Percentiles rank a stretch among this genome's conserved stretches.
phyloP scores from a whole-genome alignment of 2,329 filamentous ascomycete species.

The Biscogniauxia marginata region DNA sequence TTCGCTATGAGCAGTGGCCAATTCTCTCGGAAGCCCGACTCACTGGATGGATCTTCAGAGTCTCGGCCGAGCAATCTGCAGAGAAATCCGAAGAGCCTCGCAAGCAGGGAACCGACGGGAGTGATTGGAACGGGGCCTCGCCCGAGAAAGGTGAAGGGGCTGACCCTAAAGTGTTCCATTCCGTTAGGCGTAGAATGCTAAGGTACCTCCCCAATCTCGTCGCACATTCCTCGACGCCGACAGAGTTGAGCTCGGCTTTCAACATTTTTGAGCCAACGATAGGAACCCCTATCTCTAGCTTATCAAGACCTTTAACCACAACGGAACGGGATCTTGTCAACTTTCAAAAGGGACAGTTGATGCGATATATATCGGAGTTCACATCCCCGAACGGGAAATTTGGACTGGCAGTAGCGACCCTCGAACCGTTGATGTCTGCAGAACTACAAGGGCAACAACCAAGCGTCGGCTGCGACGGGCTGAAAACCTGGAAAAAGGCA shows the following conservation, averaged over 20 bases:
- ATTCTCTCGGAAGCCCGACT: constrained; percentile 42
- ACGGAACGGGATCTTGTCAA: constrained; percentile 40
- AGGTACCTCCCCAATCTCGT: constrained; percentile 41
- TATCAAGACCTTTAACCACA: constrained; percentile 33
- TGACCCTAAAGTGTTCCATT: constrained; percentile 7
- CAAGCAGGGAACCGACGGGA: not conserved
- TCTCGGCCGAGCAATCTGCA: constrained; percentile 1
- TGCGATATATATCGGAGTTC: constrained; percentile 43
- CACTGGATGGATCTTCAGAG: not conserved
- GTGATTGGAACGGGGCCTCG: not conserved
- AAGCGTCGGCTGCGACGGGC: constrained; percentile 23
- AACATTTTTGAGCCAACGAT: constrained; percentile 40
- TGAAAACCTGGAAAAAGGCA: constrained; percentile 52
- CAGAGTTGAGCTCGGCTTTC: constrained; percentile 37
- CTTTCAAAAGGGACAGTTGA: constrained; percentile 46
- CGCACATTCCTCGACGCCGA: constrained; percentile 34
- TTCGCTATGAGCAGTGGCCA: constrained; percentile 47
- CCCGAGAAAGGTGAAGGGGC: not conserved
- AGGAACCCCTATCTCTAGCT: constrained; percentile 39
- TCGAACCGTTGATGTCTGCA: constrained; percentile 23
- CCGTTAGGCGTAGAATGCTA: constrained; percentile 22
- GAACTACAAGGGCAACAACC: constrained; percentile 5
- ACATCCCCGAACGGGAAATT: constrained; percentile 48
- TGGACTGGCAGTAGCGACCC: constrained; percentile 42
- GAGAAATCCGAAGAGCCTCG: not conserved